Percentiles rank a stretch among this genome's conserved stretches.
phyloP scores from a whole-genome alignment of 2,329 filamentous ascomycete species.

The Mariannaea elegans region DNA sequence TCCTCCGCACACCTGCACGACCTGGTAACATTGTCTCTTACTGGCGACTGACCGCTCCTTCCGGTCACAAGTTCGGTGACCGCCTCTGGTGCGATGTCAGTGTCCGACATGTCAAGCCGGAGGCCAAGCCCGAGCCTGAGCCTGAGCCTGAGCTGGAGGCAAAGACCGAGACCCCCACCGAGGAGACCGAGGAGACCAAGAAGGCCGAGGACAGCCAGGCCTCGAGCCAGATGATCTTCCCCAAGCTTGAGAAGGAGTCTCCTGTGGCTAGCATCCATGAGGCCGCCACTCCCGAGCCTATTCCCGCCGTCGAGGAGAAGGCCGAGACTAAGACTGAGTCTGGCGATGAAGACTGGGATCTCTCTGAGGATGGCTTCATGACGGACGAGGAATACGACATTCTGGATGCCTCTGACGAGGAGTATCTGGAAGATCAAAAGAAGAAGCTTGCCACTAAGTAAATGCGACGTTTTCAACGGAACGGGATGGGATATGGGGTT shows the following conservation, averaged over 20 bases:
- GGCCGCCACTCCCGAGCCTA: slow-evolving; percentile 62
- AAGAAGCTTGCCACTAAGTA: slow-evolving; percentile 52
- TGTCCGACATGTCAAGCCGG: slow-evolving; percentile 61
- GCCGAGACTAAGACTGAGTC: slow-evolving; percentile 48
- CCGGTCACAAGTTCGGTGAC: slow-evolving; percentile 87
- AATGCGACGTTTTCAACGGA: slow-evolving; percentile 28
- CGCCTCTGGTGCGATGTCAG: slow-evolving; percentile 94
- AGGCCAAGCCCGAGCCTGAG: slow-evolving; percentile 30
- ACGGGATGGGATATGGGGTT: slow-evolving; percentile 32
- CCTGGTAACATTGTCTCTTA: slow-evolving; percentile 88
- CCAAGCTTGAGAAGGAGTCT: slow-evolving; percentile 93
- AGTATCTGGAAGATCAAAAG: slow-evolving; percentile 70
- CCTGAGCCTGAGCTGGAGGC: slow-evolving; percentile 40
- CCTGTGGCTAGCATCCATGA: slow-evolving; percentile 82
- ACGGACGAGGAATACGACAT: slow-evolving; percentile 99
- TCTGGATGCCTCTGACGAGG: slow-evolving; percentile 92
- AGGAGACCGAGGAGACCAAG: slow-evolving; percentile 40
- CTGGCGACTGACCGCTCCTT: slow-evolving; percentile 88
- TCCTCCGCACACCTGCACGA: slow-evolving; percentile 81
- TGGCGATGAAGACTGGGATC: slow-evolving; percentile 70
- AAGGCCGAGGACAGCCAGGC: slow-evolving; percentile 44
- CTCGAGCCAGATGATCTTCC: slow-evolving; percentile 85
- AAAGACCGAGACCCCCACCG: slow-evolving; percentile 31
- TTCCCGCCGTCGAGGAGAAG: slow-evolving; percentile 63
- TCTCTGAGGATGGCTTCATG: slow-evolving; percentile 80